These are phyloP conservation scores for Neofusicoccum sp. DNA, from an alignment of 2,329 filamentous ascomycete genomes.

Conservation along the genomic window DNA sequence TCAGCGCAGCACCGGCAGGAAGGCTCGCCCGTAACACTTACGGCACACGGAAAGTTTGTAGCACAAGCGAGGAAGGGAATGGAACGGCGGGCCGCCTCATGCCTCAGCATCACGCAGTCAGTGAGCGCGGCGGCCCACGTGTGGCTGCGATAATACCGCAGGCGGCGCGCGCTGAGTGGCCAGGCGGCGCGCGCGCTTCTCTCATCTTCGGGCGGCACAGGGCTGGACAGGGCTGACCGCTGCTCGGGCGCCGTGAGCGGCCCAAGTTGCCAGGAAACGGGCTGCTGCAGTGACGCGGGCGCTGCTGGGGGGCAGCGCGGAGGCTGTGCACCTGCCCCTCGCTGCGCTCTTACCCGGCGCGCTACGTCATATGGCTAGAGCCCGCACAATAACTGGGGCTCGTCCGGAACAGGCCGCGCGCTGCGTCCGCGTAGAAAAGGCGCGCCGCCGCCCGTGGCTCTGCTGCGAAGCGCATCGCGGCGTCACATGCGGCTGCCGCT, in stretches of 20 bases:
- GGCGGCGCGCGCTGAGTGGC: background rate
- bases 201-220: conserved; percentile 3
- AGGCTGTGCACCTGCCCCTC: conserved; percentile 11
- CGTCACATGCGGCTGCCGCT: background rate
- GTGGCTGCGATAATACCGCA: conserved; percentile 9
- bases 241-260: background rate
- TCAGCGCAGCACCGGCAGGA: conserved; percentile 1
- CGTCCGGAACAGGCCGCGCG: conserved; percentile 6
- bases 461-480: background rate
- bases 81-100: conserved; percentile 6
- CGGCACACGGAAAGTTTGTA: conserved; percentile 6
- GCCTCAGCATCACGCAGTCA: conserved; percentile 4
- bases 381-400: conserved; percentile 2
- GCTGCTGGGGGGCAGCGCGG: background rate
- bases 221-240: conserved; percentile 1
- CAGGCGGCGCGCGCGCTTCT: background rate
- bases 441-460: background rate
- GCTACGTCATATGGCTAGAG: conserved; percentile 12
- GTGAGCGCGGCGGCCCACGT: background rate
- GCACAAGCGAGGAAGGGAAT: conserved; percentile 6
- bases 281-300: background rate
- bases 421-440: background rate
- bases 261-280: conserved; percentile 8
- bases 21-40: background rate
- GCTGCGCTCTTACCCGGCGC: background rate